Percentiles rank a stretch among this genome's conserved stretches.
These are phyloP conservation scores for Penicillium lagena DNA, from an alignment of 495 filamentous ascomycete genomes.

Conservation along the genomic window DNA sequence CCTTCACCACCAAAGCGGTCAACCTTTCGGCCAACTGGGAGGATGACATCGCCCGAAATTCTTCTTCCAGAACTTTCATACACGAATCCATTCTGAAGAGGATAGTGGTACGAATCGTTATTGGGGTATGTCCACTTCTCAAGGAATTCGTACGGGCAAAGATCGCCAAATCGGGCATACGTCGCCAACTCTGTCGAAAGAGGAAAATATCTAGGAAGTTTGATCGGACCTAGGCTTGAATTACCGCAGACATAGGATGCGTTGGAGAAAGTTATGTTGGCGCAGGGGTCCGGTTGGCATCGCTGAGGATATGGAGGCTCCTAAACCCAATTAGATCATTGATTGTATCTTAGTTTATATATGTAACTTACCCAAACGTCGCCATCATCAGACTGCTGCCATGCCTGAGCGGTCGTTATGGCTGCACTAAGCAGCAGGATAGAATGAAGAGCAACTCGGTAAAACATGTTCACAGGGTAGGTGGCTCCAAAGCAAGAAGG, in stretches of 20 bases:
- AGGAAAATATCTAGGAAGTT: conserved; percentile 31
- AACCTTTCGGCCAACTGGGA: conserved; percentile 39
- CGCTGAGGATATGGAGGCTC: conserved; percentile 4
- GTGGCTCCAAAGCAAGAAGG: too few relatives aligned
- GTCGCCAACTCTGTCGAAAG: conserved; percentile 26
- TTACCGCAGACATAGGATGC: conserved; percentile 44
- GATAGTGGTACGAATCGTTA: conserved; percentile 29
- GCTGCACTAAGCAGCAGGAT: too few relatives aligned
- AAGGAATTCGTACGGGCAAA: conserved; percentile 45
- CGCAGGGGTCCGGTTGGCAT: conserved; percentile 27
- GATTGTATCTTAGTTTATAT: too few relatives aligned
- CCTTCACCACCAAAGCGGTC: conserved; percentile 50
- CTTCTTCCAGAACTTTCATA: conserved; percentile 18
- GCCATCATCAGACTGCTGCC: too few relatives aligned
- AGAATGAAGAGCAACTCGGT: too few relatives aligned
- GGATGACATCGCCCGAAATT: conserved; percentile 40
- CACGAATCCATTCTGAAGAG: conserved; percentile 36
- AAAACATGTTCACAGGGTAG: too few relatives aligned
- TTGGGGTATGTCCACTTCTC: conserved; percentile 33
- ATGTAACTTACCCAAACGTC: too few relatives aligned
- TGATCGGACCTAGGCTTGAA: conserved; percentile 41
- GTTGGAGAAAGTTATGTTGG: conserved; percentile 29
- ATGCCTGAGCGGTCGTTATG: too few relatives aligned
- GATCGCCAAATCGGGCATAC: conserved; percentile 42
- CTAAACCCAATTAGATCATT: neutral